A percentile compares a stretch with the other conserved stretches of the same genome.
Evolutionary conservation across 2,329 filamentous ascomycete genomes (phyloP).

Genomic region (Fusarium pininemorale): DNA sequence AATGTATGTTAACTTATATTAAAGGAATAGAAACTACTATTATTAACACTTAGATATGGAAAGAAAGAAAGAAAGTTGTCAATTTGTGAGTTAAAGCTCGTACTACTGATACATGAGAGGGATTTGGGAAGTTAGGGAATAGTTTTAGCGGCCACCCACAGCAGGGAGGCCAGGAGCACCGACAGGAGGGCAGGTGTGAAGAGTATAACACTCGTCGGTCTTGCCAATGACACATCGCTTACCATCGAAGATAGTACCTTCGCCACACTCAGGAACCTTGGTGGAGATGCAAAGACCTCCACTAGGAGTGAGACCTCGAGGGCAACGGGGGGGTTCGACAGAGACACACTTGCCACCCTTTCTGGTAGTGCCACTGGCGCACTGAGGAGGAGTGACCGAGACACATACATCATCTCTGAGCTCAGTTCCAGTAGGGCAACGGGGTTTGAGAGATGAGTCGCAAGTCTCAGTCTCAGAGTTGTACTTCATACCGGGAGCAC

Average conservation of each 20-base stretch:
- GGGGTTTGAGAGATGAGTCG: neutral
- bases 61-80: neutral
- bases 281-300: slow-evolving; percentile 2
- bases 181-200: slow-evolving; percentile 8
- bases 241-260: slow-evolving; percentile 14
- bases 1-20: fast-evolving
- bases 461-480: slow-evolving; percentile 5
- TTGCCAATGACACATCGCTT: slow-evolving; percentile 15
- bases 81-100: neutral
- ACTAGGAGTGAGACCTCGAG: neutral
- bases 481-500: neutral
- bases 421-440: neutral
- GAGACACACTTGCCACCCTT: slow-evolving; percentile 10
- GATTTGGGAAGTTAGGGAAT: no score
- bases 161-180: neutral
- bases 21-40: neutral
- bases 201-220: slow-evolving; percentile 8
- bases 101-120: neutral
- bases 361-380: neutral
- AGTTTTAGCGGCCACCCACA: neutral
- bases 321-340: neutral
- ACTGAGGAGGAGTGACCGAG: neutral
- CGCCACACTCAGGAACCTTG: neutral
- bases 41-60: no score
- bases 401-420: slow-evolving; percentile 10